Conservation (phyloP, 257 asterid species). For the Eustoma russellianum region DNA sequence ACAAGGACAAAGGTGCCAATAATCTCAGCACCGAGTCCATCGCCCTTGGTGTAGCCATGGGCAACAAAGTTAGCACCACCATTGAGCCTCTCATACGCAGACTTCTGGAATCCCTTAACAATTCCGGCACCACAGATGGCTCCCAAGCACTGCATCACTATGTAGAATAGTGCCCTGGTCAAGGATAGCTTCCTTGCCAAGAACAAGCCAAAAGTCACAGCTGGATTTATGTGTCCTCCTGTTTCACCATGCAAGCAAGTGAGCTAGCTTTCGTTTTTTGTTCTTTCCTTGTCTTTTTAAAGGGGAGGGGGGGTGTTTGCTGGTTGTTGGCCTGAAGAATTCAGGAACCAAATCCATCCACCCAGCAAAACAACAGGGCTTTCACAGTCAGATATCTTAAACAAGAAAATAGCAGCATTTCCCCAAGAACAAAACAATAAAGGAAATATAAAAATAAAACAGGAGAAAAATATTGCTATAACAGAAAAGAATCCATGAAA, state of each 20-base stretch:
- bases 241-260: conserved; percentile 4
- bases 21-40: conserved; percentile 61
- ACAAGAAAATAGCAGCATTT: too few species aligned
- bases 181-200: conserved; percentile 57
- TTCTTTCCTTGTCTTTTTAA: too few species aligned
- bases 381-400: too few species aligned
- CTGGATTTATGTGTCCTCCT: conserved; percentile 76
- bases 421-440: too few species aligned
- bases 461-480: too few species aligned
- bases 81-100: conserved; percentile 27
- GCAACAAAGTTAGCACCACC: conserved; percentile 56
- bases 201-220: conserved; percentile 61
- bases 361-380: too few species aligned
- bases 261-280: too few species aligned
- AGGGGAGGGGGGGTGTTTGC: too few species aligned
- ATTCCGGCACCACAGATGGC: conserved; percentile 74
- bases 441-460: too few species aligned
- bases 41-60: conserved; percentile 63
- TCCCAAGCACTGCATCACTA: conserved; percentile 65
- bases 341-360: too few species aligned
- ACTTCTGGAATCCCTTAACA: conserved; percentile 52
- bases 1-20: conserved; percentile 67
- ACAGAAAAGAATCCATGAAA: too few species aligned
- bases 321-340: too few species aligned
- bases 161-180: conserved; percentile 51